Conservation (phyloP, 2,329 filamentous ascomycete genomes). For the Ceratocystis diversiconidia region DNA sequence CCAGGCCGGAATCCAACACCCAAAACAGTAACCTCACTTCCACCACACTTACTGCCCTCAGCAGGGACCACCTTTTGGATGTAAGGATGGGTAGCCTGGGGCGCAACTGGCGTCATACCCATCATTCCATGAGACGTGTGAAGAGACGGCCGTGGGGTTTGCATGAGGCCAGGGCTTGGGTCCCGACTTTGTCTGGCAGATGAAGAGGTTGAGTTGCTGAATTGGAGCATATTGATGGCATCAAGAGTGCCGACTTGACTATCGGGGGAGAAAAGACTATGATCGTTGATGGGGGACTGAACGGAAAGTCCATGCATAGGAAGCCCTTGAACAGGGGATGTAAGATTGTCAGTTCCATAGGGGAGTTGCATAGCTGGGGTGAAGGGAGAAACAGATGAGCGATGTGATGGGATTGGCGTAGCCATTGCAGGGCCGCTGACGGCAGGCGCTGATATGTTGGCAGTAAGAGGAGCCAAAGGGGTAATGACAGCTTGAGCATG, state of each 20-base stretch:
- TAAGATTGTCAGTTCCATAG: constrained; percentile 33
- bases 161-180: constrained; percentile 45
- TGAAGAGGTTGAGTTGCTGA: constrained; percentile 58
- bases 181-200: constrained; percentile 64
- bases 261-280: constrained; percentile 27
- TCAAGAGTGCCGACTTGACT: constrained; percentile 32
- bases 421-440: constrained; percentile 23
- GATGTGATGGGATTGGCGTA: constrained; percentile 25
- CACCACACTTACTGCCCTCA: constrained; percentile 68
- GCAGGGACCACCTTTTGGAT: constrained; percentile 75
- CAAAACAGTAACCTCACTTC: constrained; percentile 74
- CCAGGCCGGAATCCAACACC: constrained; percentile 65
- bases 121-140: constrained; percentile 31
- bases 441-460: background rate
- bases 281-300: constrained; percentile 28
- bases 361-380: constrained; percentile 34
- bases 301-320: constrained; percentile 17
- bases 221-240: constrained; percentile 45
- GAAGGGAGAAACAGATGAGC: constrained; percentile 38
- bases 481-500: constrained; percentile 25
- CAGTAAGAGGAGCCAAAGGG: constrained; percentile 20
- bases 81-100: constrained; percentile 30
- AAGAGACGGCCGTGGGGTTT: constrained; percentile 29
- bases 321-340: constrained; percentile 17
- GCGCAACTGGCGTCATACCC: constrained; percentile 9